These are phyloP conservation scores for Fusarium tupiense DNA, from an alignment of 2,329 filamentous ascomycete species.

Conservation along the genomic window DNA sequence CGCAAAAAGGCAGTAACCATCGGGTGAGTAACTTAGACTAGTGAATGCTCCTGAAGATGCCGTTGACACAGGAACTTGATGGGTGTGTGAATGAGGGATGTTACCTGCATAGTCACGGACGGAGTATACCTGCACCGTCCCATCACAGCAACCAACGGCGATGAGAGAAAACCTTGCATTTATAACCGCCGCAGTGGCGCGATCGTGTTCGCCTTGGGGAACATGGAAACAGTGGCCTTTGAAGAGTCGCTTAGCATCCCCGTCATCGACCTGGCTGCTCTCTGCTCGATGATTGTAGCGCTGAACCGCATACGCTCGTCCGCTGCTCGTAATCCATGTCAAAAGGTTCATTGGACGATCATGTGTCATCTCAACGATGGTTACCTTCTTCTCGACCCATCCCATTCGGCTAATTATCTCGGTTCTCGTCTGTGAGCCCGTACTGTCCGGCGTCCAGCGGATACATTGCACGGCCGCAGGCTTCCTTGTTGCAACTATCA, in stretches of 20 bases:
- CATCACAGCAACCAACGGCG: constrained; percentile 83
- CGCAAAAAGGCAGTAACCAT: constrained; percentile 95
- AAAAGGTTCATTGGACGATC: constrained; percentile 96
- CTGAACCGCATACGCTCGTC: constrained; percentile 90
- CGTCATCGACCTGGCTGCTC: constrained; percentile 53
- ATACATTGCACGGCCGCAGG: constrained; percentile 98
- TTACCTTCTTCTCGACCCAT: constrained; percentile 82
- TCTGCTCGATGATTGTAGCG: constrained; percentile 61
- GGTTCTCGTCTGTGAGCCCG: constrained; percentile 86
- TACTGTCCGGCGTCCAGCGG: constrained; percentile 86
- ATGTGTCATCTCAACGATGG: constrained; percentile 85
- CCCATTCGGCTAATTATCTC: constrained; percentile 88
- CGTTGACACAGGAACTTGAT: constrained; percentile 74
- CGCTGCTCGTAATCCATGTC: constrained; percentile 91
- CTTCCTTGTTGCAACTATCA: constrained; percentile 90
- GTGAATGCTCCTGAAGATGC: constrained; percentile 76
- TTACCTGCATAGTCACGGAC: constrained; percentile 94
- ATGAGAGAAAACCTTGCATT: constrained; percentile 96
- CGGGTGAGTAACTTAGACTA: constrained; percentile 86
- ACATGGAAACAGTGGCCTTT: constrained; percentile 90
- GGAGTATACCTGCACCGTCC: constrained; percentile 87
- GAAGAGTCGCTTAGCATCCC: constrained; percentile 75
- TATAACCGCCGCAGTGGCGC: constrained; percentile 80
- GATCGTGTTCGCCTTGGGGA: constrained; percentile 67
- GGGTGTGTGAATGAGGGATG: constrained; percentile 84